Evolutionary conservation across 257 asterid species (phyloP), one percentile per base, ranked within the genome.

Genomic region (Henckelia pumila): DNA sequence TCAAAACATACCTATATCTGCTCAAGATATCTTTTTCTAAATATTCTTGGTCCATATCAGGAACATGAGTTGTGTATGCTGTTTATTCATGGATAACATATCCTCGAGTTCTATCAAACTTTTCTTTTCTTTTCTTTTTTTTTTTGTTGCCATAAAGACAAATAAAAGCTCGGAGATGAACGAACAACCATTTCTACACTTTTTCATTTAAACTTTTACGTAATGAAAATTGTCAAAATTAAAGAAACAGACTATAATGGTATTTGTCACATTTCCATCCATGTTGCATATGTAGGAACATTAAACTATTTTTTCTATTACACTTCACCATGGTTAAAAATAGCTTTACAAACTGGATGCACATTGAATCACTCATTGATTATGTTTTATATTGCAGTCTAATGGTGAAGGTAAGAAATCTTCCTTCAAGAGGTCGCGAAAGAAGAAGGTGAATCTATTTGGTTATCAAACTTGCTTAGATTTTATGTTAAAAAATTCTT

Each of bases 391-490:
- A 44, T 71, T 78, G 24, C 83, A 85, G 87, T 71, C 74, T 66
- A 75, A 53, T 11, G 21, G 57, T 3, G 78, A 73, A 24, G 33
- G 72, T 68, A 87, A 74, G 52, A 84, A 80, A 64, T 24, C 73
- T 23, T 21, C 69, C 75, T 77, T 67, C 76, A 85, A 83, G 76
- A 79, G 77, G 65, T 75, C 88, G 71, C 81, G 86, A 79, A 85
- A 83, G 80, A 82, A 82, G 70, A 85, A 85, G 92, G 92, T 85
- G 59, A 63, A 59, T 26, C 22, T 62, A 26, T 58, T 52, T 13
- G 37, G 60, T 35, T 50, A 7, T 52, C 30, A 25, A 7, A 24
- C 33, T 65, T 22, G 5, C 4, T 35, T 47, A 16, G 50, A 13
- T 40, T 3, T 40, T 40, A 35, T 35, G 50, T 13, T 6, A 40